These are phyloP conservation scores for Aspergillus diversus DNA, from an alignment of 495 filamentous ascomycete species.

Conservation along the genomic window DNA sequence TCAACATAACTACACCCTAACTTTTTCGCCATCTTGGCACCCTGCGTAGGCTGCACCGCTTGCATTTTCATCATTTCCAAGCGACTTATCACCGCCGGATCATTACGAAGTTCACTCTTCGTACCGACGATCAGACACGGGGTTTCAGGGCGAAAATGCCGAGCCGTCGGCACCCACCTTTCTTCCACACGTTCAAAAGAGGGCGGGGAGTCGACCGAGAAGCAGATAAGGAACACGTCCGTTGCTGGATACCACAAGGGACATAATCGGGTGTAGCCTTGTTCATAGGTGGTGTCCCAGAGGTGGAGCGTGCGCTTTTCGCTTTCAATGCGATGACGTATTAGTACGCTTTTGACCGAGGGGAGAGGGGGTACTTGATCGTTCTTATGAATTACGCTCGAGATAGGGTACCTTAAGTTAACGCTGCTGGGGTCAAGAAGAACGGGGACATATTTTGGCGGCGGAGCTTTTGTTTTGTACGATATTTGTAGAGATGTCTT, in stretches of 20 bases:
- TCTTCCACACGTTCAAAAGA: neutral
- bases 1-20: neutral
- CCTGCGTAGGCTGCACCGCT: neutral
- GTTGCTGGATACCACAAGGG: constrained; percentile 3
- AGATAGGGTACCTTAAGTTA: neutral
- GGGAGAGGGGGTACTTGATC: neutral
- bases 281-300: constrained; percentile 2
- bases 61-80: neutral
- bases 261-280: constrained; percentile 2
- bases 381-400: neutral
- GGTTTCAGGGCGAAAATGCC: neutral
- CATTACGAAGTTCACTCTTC: constrained; percentile 5
- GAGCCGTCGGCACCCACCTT: neutral
- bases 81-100: neutral
- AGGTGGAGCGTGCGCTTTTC: neutral
- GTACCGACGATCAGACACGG: constrained; percentile 2
- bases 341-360: neutral
- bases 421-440: neutral
- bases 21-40: neutral
- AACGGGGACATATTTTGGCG: neutral
- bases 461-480: neutral
- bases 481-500: constrained; percentile 3
- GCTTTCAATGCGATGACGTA: neutral
- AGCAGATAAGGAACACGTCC: constrained; percentile 6
- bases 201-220: neutral